phyloP scores from a whole-genome alignment of 306 rosid genomes.

The Quercus mongolica region DNA sequence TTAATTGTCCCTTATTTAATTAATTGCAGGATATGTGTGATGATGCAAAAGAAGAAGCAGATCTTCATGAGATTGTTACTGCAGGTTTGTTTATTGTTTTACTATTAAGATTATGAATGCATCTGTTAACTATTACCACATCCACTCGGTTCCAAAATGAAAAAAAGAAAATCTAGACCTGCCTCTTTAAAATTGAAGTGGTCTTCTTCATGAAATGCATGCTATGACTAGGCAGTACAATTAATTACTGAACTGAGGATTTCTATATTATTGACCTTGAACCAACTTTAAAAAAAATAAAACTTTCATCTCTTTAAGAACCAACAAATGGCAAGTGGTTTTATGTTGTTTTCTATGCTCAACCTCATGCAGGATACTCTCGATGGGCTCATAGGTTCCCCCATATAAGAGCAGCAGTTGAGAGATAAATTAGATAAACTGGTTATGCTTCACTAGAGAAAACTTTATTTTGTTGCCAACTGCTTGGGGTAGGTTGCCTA shows the following conservation, averaged over 20 bases:
- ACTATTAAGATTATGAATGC: neutral
- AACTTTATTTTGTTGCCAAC: neutral
- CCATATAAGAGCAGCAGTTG: constrained; percentile 46
- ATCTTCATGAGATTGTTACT: constrained; percentile 67
- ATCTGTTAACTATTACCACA: neutral
- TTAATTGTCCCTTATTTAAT: neutral
- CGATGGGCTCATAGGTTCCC: constrained; percentile 72
- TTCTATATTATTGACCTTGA: neutral
- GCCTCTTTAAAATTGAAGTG: neutral
- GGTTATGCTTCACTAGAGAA: neutral
- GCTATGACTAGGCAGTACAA: no score
- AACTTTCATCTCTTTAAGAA: neutral
- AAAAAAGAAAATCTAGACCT: neutral
- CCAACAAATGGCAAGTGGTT: neutral
- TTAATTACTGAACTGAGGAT: neutral
- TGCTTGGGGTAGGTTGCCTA: neutral
- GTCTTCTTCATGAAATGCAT: no score
- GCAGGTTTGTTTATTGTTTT: constrained; percentile 39
- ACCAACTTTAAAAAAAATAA: neutral
- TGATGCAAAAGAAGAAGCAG: constrained; percentile 45
- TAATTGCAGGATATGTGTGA: constrained; percentile 49
- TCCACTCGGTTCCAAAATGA: neutral
- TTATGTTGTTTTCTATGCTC: neutral
- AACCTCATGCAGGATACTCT: constrained; percentile 54
- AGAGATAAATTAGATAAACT: constrained; percentile 11